Conservation (phyloP, 805 yeast species). For the Priceomyces haplophilus region DNA sequence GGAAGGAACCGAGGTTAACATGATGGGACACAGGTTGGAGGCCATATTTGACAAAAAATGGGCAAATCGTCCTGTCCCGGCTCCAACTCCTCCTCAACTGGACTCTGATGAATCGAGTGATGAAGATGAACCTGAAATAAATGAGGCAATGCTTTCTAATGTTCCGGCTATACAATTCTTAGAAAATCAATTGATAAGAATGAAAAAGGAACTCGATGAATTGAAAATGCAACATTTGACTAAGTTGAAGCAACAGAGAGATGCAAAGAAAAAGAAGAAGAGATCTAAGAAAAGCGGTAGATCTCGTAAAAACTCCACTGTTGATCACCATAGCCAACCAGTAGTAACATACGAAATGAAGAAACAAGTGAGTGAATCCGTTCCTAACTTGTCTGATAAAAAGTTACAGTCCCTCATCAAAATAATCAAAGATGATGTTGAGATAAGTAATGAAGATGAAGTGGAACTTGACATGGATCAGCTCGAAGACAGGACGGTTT, state of each 20-base stretch:
- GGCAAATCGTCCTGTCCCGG: slow-evolving; percentile 60
- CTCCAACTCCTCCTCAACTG: slow-evolving; percentile 67
- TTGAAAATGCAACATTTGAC: slow-evolving; percentile 77
- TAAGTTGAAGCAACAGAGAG: slow-evolving; percentile 61
- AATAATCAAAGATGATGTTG: slow-evolving; percentile 71
- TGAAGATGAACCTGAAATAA: slow-evolving; percentile 56
- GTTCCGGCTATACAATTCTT: slow-evolving; percentile 88
- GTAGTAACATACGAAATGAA: slow-evolving; percentile 92
- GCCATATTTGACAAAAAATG: slow-evolving; percentile 82
- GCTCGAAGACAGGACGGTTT: slow-evolving; percentile 76
- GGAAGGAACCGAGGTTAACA: slow-evolving; percentile 92
- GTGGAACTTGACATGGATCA: slow-evolving; percentile 95
- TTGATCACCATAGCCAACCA: slow-evolving; percentile 26
- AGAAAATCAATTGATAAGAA: slow-evolving; percentile 80
- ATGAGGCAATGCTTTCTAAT: slow-evolving; percentile 51
- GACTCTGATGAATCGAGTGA: slow-evolving; percentile 26
- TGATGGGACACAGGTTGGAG: slow-evolving; percentile 92
- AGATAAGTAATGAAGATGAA: slow-evolving; percentile 68
- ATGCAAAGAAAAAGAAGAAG: slow-evolving; percentile 46
- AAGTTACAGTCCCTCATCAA: slow-evolving; percentile 79
- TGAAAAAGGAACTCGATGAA: slow-evolving; percentile 80
- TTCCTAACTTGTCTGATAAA: slow-evolving; percentile 71
- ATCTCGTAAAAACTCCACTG: slow-evolving; percentile 21
- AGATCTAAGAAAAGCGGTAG: slow-evolving; percentile 35
- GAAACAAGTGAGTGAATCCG: slow-evolving; percentile 84